phyloP scores from a whole-genome alignment of 1,139 yeast species.

The Pichia sp. region DNA sequence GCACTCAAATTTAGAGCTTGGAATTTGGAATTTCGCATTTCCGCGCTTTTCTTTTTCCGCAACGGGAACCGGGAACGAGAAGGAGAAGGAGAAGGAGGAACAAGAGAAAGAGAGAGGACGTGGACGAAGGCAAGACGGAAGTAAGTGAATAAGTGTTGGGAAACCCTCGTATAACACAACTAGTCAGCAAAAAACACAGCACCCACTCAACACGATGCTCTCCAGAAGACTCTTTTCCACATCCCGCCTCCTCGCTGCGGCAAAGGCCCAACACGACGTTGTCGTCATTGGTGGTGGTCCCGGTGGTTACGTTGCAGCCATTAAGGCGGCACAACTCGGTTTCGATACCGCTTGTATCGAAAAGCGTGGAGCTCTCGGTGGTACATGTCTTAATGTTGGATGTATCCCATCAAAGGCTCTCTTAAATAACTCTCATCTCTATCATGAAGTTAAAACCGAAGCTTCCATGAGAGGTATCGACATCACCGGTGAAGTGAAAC shows the following conservation, averaged over 20 bases:
- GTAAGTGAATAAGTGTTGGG: too few relatives aligned
- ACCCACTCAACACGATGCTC: too few relatives aligned
- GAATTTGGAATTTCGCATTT: too few relatives aligned
- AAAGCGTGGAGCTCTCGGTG: slow-evolving; percentile 94
- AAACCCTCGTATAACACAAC: too few relatives aligned
- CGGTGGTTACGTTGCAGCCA: slow-evolving; percentile 98
- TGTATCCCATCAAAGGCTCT: slow-evolving; percentile 98
- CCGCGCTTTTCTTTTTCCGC: too few relatives aligned
- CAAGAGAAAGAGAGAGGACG: too few relatives aligned
- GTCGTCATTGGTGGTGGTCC: slow-evolving; percentile 99
- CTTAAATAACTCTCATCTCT: slow-evolving; percentile 88
- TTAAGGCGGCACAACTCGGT: slow-evolving; percentile 96
- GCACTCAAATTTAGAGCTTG: too few relatives aligned
- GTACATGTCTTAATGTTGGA: slow-evolving; percentile 97
- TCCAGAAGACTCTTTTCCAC: too few relatives aligned
- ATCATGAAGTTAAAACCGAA: slow-evolving; percentile 84
- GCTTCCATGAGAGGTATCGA: slow-evolving; percentile 86
- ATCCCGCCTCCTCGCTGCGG: slow-evolving; percentile 21
- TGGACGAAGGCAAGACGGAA: too few relatives aligned
- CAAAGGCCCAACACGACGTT: slow-evolving; percentile 65
- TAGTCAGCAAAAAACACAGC: too few relatives aligned
- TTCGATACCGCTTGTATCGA: slow-evolving; percentile 93
- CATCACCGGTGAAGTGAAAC: slow-evolving; percentile 60
- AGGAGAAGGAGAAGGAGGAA: too few relatives aligned
- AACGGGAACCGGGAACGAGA: too few relatives aligned